Evolutionary conservation across 1,284 basidiomycete species (phyloP).

Genomic region (Xerocomus nothofagi): DNA sequence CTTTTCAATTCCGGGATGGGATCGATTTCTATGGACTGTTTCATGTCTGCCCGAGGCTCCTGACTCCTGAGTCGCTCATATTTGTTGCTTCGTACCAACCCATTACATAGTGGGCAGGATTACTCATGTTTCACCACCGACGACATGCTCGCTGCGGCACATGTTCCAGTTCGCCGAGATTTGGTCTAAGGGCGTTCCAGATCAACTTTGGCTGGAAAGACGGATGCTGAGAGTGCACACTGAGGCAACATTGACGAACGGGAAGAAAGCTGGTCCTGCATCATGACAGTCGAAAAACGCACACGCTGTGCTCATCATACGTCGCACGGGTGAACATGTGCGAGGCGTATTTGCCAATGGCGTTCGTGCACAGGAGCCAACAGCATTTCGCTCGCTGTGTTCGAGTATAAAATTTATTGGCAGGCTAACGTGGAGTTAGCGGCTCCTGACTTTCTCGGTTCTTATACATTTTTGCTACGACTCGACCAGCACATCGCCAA

Average conservation of each 20-base stretch:
- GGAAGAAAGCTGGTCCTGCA: too few relatives aligned
- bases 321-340: not conserved
- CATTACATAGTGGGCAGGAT: too few relatives aligned
- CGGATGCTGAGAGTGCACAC: not conserved
- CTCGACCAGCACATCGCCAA: not conserved
- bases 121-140: not conserved
- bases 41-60: too few relatives aligned
- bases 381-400: constrained; percentile 23
- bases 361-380: constrained; percentile 21
- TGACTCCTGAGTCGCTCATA: too few relatives aligned
- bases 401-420: constrained; percentile 4
- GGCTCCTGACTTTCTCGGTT: not conserved
- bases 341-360: constrained; percentile 18
- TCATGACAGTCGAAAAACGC: not conserved
- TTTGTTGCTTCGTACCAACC: too few relatives aligned
- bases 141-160: not conserved
- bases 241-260: not conserved
- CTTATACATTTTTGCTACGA: not conserved
- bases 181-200: not conserved
- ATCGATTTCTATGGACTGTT: too few relatives aligned
- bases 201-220: not conserved
- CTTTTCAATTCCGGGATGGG: too few relatives aligned
- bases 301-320: not conserved
- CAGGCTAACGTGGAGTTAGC: not conserved
- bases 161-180: not conserved